These are phyloP conservation scores for Daldinia concentrica DNA, from an alignment of 495 filamentous ascomycete species.

Conservation along the genomic window DNA sequence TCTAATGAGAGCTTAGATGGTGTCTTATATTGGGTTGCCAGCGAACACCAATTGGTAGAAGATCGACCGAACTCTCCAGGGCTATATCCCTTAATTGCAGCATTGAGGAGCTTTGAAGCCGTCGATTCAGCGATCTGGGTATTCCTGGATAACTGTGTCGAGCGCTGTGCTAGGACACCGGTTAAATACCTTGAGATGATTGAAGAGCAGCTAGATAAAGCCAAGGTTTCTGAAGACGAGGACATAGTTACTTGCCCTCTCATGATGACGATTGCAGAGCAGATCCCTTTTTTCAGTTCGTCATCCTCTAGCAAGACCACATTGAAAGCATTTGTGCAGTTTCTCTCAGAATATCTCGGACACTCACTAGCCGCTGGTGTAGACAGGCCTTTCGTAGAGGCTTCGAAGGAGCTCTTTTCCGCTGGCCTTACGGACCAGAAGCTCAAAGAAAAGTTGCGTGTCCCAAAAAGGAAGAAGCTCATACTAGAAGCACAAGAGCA, in stretches of 20 bases:
- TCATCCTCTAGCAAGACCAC: slow-evolving; percentile 37
- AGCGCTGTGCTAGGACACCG: slow-evolving; percentile 72
- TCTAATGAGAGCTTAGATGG: slow-evolving; percentile 54
- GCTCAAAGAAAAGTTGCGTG: slow-evolving; percentile 25
- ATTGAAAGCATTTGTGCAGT: slow-evolving; percentile 33
- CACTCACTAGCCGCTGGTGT: slow-evolving; percentile 38
- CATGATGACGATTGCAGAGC: slow-evolving; percentile 72
- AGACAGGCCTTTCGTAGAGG: slow-evolving; percentile 28
- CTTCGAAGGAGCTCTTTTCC: slow-evolving; percentile 30
- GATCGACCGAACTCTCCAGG: slow-evolving; percentile 44
- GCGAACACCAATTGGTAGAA: slow-evolving; percentile 61
- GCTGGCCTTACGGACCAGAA: slow-evolving; percentile 34
- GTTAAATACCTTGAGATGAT: slow-evolving; percentile 76
- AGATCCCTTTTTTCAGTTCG: slow-evolving; percentile 75
- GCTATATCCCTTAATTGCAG: slow-evolving; percentile 63
- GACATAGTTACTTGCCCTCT: slow-evolving; percentile 61
- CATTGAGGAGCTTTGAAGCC: slow-evolving; percentile 49
- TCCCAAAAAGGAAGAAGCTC: slow-evolving; percentile 20
- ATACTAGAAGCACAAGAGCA: neutral
- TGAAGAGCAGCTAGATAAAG: slow-evolving; percentile 49
- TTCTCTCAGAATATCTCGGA: slow-evolving; percentile 42
- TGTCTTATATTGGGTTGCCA: slow-evolving; percentile 59
- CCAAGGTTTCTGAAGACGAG: slow-evolving; percentile 21
- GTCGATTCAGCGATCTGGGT: slow-evolving; percentile 54
- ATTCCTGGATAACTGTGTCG: slow-evolving; percentile 84